phyloP scores from a whole-genome alignment of 805 yeast genomes.

The Monosporozyma aerobia region DNA sequence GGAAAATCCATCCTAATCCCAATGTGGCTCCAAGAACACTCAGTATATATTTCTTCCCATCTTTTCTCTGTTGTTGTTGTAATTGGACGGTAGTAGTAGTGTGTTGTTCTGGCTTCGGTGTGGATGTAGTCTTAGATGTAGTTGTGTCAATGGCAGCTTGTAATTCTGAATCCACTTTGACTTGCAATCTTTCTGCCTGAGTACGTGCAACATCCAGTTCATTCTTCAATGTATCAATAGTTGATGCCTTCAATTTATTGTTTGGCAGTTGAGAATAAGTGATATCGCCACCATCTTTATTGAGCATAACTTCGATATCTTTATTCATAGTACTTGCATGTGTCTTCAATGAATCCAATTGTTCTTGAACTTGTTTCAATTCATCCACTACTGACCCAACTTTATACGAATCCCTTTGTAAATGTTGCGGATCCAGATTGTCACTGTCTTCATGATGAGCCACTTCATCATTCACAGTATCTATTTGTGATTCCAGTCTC shows the following conservation, averaged over 20 bases:
- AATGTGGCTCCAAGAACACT: neutral
- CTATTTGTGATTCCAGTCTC: neutral
- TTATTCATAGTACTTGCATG: neutral
- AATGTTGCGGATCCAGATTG: neutral
- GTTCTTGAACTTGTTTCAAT: neutral
- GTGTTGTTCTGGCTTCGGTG: neutral
- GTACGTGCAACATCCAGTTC: neutral
- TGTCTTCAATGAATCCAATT: neutral
- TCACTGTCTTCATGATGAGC: neutral
- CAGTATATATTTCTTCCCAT: neutral
- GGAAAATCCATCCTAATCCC: constrained; percentile 3
- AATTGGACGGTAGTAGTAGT: neutral
- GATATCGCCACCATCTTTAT: neutral
- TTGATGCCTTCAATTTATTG: neutral
- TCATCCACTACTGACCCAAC: neutral
- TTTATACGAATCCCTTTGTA: neutral
- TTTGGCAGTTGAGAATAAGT: neutral
- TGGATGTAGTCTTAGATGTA: neutral
- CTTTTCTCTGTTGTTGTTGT: neutral
- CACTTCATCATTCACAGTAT: neutral
- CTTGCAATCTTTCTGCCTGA: neutral
- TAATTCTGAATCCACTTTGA: neutral
- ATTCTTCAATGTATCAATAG: neutral
- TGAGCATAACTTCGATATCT: neutral
- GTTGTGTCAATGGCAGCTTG: neutral